phyloP scores from a whole-genome alignment of 139 green algal species.

The Tetradesmus lagerheimii region DNA sequence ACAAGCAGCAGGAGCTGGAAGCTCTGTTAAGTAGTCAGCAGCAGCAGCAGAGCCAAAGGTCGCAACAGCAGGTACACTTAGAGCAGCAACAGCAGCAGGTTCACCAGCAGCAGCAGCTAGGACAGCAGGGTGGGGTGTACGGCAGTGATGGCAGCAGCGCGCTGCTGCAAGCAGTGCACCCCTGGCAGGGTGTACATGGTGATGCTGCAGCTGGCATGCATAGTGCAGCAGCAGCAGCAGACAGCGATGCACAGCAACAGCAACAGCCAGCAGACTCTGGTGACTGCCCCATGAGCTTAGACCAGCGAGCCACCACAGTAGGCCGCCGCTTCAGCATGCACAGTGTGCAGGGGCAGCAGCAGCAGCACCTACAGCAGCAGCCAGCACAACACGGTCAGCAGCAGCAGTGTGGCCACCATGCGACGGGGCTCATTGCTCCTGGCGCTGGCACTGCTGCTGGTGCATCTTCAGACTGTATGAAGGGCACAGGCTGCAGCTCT shows the following conservation, averaged over 20 bases:
- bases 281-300: conserved; percentile 34
- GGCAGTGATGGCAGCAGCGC: no score
- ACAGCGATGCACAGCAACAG: not conserved
- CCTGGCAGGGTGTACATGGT: not conserved
- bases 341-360: not conserved
- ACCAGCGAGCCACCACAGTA: not conserved
- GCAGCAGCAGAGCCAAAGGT: not conserved
- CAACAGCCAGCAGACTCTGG: not conserved
- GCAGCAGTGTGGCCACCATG: not conserved
- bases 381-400: not conserved
- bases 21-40: not conserved
- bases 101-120: conserved; percentile 6
- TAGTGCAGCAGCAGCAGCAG: not conserved
- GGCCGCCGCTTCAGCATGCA: not conserved
- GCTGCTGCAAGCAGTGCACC: not conserved
- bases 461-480: not conserved
- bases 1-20: conserved; percentile 30
- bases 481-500: not conserved
- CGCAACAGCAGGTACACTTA: not conserved
- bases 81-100: conserved; percentile 22
- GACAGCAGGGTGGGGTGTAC: not conserved
- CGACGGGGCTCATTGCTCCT: not conserved
- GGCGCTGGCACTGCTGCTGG: not conserved
- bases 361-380: not conserved
- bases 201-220: not conserved